Percentiles rank a stretch among this genome's conserved stretches.
These are phyloP conservation scores for Saururus chinensis DNA, from an alignment of 164 flowering plant genomes.

Conservation along the genomic window DNA sequence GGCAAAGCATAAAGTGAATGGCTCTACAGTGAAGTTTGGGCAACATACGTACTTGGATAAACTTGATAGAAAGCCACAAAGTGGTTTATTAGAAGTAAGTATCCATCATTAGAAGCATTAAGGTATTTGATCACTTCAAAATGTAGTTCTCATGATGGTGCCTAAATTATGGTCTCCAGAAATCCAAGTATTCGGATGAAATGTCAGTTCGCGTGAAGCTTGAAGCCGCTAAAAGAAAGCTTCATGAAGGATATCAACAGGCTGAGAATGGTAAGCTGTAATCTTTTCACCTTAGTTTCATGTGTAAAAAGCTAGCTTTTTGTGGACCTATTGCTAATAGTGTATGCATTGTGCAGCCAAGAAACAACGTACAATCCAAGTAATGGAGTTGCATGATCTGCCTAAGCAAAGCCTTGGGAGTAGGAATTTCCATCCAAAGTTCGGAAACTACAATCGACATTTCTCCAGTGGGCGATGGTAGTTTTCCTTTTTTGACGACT, in stretches of 20 bases:
- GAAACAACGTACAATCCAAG: slow-evolving; percentile 71
- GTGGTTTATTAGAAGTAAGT: slow-evolving; percentile 37
- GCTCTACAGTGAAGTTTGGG: neutral
- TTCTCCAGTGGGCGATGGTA: slow-evolving; percentile 43
- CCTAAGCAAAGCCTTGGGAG: slow-evolving; percentile 53
- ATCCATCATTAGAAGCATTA: neutral
- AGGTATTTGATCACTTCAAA: neutral
- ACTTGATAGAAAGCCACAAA: slow-evolving; percentile 26
- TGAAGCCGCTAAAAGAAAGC: slow-evolving; percentile 61
- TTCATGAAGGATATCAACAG: slow-evolving; percentile 70
- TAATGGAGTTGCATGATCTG: slow-evolving; percentile 67
- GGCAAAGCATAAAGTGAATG: neutral
- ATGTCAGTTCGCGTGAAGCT: slow-evolving; percentile 32
- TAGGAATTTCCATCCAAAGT: slow-evolving; percentile 28
- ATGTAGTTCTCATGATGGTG: neutral
- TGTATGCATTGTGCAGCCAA: slow-evolving; percentile 38
- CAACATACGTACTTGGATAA: slow-evolving; percentile 14
- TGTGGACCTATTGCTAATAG: neutral
- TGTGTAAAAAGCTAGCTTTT: neutral
- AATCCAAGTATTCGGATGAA: slow-evolving; percentile 32
- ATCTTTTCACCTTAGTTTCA: too few species aligned
- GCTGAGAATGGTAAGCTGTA: slow-evolving; percentile 54
- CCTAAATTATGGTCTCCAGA: slow-evolving; percentile 19
- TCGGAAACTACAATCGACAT: slow-evolving; percentile 41
- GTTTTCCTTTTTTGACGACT: neutral